A percentile compares a stretch with the other conserved stretches of the same genome.
Evolutionary conservation across 192 early-diverging fungal genomes (phyloP).

Genomic region (Lunasporangiospora selenospora): DNA sequence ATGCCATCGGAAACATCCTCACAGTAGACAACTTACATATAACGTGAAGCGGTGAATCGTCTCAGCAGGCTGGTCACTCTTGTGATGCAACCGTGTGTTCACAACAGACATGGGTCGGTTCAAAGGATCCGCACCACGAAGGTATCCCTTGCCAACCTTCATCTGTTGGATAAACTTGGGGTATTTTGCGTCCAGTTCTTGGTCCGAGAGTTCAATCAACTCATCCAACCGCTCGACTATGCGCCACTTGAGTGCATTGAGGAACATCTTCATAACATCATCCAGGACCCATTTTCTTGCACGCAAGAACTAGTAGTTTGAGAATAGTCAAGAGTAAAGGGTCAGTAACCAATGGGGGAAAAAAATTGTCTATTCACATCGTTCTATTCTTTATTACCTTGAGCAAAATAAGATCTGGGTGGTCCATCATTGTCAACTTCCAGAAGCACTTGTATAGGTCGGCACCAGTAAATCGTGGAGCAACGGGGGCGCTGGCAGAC

Average conservation of each 20-base stretch:
- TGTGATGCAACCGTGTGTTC: slow-evolving; percentile 59
- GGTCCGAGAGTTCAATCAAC: slow-evolving; percentile 55
- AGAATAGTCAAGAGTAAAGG: not conserved
- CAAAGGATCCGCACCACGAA: slow-evolving; percentile 57
- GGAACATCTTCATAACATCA: slow-evolving; percentile 76
- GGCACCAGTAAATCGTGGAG: slow-evolving; percentile 20
- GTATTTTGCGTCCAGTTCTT: slow-evolving; percentile 48
- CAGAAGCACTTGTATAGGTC: slow-evolving; percentile 23
- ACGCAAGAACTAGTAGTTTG: slow-evolving; percentile 66
- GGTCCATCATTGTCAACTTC: slow-evolving; percentile 43
- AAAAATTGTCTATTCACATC: not conserved
- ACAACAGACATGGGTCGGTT: slow-evolving; percentile 56
- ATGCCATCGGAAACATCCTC: not conserved
- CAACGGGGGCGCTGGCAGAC: not conserved
- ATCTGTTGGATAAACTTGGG: slow-evolving; percentile 53
- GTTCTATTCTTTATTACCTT: no score
- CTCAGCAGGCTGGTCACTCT: slow-evolving; percentile 66
- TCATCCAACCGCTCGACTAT: slow-evolving; percentile 61
- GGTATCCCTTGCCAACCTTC: slow-evolving; percentile 53
- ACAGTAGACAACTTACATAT: slow-evolving; percentile 57
- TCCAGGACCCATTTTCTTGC: slow-evolving; percentile 91
- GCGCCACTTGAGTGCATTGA: slow-evolving; percentile 80
- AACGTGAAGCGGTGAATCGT: slow-evolving; percentile 71
- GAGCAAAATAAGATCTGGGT: slow-evolving; percentile 39
- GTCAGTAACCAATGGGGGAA: not conserved